phyloP scores from a whole-genome alignment of 352 stramenopile species.

The Phytophthora agathidicida region DNA sequence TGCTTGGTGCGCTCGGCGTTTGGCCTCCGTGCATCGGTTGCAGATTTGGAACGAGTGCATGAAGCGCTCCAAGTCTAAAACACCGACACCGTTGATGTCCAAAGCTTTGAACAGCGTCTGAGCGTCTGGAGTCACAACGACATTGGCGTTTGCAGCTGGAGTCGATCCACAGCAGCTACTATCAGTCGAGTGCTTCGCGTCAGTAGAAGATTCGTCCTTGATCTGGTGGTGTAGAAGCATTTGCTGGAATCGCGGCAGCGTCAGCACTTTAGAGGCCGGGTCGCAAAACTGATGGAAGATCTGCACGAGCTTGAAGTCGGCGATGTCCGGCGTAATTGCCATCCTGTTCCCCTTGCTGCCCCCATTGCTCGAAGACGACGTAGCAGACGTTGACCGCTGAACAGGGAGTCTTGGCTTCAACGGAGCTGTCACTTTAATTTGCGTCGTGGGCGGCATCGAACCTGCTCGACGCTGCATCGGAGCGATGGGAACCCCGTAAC shows the following conservation, averaged over 20 bases:
- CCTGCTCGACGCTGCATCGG: constrained; percentile 41
- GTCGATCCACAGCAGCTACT: constrained; percentile 2
- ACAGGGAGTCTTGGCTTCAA: constrained; percentile 53
- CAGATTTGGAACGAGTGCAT: constrained; percentile 90
- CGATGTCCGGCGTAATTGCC: constrained; percentile 77
- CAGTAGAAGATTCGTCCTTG: constrained; percentile 52
- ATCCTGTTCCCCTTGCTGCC: constrained; percentile 52
- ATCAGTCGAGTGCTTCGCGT: constrained; percentile 17
- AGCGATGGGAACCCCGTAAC: constrained; percentile 57
- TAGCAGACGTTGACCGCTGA: constrained; percentile 25
- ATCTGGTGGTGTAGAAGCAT: constrained; percentile 69
- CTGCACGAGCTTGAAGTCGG: constrained; percentile 87
- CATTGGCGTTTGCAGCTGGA: constrained; percentile 5
- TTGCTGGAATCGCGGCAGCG: constrained; percentile 63
- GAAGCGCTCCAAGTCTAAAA: constrained; percentile 72
- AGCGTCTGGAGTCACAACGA: constrained; percentile 40
- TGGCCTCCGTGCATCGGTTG: constrained; percentile 83
- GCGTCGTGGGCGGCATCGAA: constrained; percentile 27
- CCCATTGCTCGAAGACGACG: constrained; percentile 13
- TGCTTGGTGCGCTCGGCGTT: constrained; percentile 67
- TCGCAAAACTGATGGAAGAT: constrained; percentile 88
- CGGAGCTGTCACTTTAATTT: constrained; percentile 33
- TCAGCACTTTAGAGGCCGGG: constrained; percentile 56
- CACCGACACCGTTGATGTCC: constrained; percentile 48
- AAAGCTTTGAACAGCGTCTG: constrained; percentile 65